Percentiles rank a stretch among this genome's conserved stretches.
Conservation (phyloP, 352 stramenopile genomes). For the Plasmopara halstedii region DNA sequence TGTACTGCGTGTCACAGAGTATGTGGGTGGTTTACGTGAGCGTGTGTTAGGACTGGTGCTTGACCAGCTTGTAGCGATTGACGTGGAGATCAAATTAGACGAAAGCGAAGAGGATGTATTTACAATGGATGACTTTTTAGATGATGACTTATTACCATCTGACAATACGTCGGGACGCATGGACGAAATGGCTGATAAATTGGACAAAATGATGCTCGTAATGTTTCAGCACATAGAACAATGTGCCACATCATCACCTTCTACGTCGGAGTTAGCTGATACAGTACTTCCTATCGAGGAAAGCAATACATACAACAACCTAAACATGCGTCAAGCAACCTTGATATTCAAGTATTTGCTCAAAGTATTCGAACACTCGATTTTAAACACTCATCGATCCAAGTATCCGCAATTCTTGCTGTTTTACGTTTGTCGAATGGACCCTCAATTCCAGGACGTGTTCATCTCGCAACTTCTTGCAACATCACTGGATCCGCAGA, state of each 20-base stretch:
- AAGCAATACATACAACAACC: slow-evolving; percentile 9
- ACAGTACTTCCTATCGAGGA: neutral
- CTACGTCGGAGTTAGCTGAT: neutral
- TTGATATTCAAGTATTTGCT: slow-evolving; percentile 72
- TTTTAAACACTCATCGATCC: slow-evolving; percentile 85
- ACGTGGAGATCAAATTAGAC: slow-evolving; percentile 87
- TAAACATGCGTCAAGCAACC: slow-evolving; percentile 43
- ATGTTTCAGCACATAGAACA: slow-evolving; percentile 83
- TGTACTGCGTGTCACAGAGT: slow-evolving; percentile 58
- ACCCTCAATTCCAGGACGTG: slow-evolving; percentile 73
- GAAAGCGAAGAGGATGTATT: slow-evolving; percentile 81
- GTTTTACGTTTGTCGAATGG: slow-evolving; percentile 79
- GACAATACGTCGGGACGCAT: slow-evolving; percentile 33
- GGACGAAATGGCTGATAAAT: slow-evolving; percentile 82
- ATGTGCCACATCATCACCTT: slow-evolving; percentile 4
- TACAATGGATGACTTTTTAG: slow-evolving; percentile 74
- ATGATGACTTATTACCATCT: slow-evolving; percentile 65
- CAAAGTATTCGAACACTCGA: slow-evolving; percentile 80
- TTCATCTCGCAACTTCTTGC: slow-evolving; percentile 78
- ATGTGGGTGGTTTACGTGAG: slow-evolving; percentile 64
- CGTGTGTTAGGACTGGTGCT: slow-evolving; percentile 80
- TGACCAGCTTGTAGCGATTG: slow-evolving; percentile 77
- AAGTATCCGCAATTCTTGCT: slow-evolving; percentile 92
- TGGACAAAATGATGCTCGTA: slow-evolving; percentile 84
- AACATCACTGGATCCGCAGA: slow-evolving; percentile 70